Percentiles rank a stretch among this genome's conserved stretches.
Conservation (phyloP, 495 filamentous ascomycete genomes). For the Wilcoxina mikolae region DNA sequence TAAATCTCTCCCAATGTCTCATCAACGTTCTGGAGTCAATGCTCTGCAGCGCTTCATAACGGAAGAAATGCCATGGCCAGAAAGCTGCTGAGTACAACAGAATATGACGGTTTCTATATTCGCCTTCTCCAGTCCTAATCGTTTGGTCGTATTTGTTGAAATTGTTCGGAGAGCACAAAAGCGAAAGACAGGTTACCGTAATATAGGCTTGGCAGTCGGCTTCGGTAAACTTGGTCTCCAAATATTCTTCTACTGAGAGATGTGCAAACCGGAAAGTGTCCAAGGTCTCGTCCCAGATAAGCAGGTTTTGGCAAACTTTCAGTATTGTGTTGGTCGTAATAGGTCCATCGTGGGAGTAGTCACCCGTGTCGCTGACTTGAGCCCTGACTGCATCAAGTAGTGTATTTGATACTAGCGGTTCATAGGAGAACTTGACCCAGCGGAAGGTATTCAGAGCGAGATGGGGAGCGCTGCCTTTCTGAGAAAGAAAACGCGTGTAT, state of each 20-base stretch:
- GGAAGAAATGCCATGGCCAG: constrained; percentile 5
- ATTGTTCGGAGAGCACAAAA: not conserved
- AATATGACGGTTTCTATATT: not conserved
- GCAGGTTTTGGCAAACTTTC: constrained; percentile 2
- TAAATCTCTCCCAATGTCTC: too few species aligned
- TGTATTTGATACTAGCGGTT: not conserved
- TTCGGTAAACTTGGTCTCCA: not conserved
- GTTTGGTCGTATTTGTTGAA: not conserved
- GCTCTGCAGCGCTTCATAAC: not conserved
- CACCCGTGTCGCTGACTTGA: not conserved
- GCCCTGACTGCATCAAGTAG: constrained; percentile 1
- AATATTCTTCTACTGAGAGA: not conserved
- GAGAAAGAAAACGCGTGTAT: not conserved
- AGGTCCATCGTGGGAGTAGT: not conserved
- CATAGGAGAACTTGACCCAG: constrained; percentile 1
- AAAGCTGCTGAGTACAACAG: constrained; percentile 1
- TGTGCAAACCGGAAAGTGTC: constrained; percentile 7
- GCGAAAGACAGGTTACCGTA: not conserved
- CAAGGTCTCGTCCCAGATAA: not conserved
- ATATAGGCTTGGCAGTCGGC: not conserved
- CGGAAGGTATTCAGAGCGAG: not conserved
- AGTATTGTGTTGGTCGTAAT: not conserved
- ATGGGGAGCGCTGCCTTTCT: not conserved
- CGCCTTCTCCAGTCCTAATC: not conserved
- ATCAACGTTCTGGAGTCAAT: not conserved